Percentiles rank a stretch among this genome's conserved stretches.
phyloP scores from a whole-genome alignment of 169 alveolate genomes.

The Theileria luwenshuni region DNA sequence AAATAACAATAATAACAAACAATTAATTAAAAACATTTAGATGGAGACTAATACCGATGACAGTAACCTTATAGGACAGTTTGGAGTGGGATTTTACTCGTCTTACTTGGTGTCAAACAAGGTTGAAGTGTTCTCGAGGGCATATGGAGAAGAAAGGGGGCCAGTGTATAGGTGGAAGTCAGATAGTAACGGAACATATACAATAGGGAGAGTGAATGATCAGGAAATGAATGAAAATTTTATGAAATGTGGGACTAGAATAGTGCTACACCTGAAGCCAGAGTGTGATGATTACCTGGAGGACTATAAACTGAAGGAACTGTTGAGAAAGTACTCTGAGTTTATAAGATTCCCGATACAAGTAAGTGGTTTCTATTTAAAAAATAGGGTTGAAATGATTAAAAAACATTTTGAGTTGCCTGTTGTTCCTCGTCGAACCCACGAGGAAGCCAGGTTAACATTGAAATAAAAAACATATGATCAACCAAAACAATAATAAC shows the following conservation, averaged over 20 bases:
- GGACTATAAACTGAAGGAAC: slow-evolving; percentile 90
- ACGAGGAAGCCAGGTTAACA: slow-evolving; percentile 33
- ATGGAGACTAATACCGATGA: slow-evolving; percentile 84
- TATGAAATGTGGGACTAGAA: slow-evolving; percentile 93
- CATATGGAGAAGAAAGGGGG: slow-evolving; percentile 88
- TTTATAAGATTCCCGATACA: slow-evolving; percentile 95
- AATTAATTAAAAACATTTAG: not conserved
- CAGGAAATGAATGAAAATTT: slow-evolving; percentile 88
- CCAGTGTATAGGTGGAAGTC: slow-evolving; percentile 95
- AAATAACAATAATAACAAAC: slow-evolving; percentile 81
- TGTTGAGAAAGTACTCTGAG: slow-evolving; percentile 92
- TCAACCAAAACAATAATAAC: slow-evolving; percentile 30
- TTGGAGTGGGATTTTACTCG: slow-evolving; percentile 99
- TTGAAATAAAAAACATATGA: slow-evolving; percentile 21
- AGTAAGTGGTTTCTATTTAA: slow-evolving; percentile 66
- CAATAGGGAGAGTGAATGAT: slow-evolving; percentile 86
- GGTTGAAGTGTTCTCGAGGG: slow-evolving; percentile 95
- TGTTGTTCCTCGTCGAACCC: slow-evolving; percentile 40
- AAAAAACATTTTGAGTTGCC: slow-evolving; percentile 11
- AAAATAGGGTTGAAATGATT: slow-evolving; percentile 22
- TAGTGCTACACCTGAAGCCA: slow-evolving; percentile 93
- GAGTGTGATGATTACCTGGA: slow-evolving; percentile 96
- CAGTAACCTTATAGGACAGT: slow-evolving; percentile 97
- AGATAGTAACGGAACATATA: slow-evolving; percentile 93
- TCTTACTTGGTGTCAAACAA: slow-evolving; percentile 97